A percentile compares a stretch with the other conserved stretches of the same genome.
These are phyloP conservation scores for Colletotrichum lentis DNA, from an alignment of 2,329 filamentous ascomycete genomes.

Conservation along the genomic window DNA sequence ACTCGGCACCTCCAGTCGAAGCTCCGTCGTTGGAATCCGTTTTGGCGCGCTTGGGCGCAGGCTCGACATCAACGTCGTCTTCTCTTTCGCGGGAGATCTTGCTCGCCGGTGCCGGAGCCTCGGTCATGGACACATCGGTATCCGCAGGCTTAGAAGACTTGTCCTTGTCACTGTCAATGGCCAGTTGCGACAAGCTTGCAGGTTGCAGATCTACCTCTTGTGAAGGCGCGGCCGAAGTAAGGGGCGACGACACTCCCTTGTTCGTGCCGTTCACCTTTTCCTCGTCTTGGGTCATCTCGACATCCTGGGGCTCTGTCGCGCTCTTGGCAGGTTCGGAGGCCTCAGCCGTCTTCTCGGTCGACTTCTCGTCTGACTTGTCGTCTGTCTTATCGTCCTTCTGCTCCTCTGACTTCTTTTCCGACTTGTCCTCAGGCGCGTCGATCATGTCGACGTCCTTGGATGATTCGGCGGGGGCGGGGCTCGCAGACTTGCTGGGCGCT, in stretches of 20 bases:
- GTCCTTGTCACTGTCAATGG: constrained; percentile 48
- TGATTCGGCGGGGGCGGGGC: background rate
- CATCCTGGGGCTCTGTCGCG: constrained; percentile 21
- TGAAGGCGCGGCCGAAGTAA: constrained; percentile 34
- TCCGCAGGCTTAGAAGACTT: constrained; percentile 21
- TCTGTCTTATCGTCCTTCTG: constrained; percentile 3
- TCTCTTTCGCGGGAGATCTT: constrained; percentile 81
- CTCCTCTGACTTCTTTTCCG: constrained; percentile 2
- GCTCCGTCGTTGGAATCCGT: constrained; percentile 65
- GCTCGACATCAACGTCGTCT: constrained; percentile 72
- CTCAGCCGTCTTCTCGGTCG: constrained; percentile 21
- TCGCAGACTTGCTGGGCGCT: constrained; percentile 19
- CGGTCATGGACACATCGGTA: constrained; percentile 61
- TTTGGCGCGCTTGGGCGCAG: constrained; percentile 81
- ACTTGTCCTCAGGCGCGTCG: constrained; percentile 35
- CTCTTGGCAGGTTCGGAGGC: constrained; percentile 33
- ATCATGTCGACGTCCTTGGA: constrained; percentile 43
- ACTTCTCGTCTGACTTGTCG: constrained; percentile 5
- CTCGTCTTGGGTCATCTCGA: constrained; percentile 33
- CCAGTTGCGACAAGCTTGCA: constrained; percentile 51
- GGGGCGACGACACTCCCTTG: constrained; percentile 19
- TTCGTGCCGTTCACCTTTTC: constrained; percentile 28
- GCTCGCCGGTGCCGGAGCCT: constrained; percentile 56
- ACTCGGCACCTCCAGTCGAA: constrained; percentile 41
- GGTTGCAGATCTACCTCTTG: constrained; percentile 49